phyloP scores from a whole-genome alignment of 441 rosid genomes.

The Corymbia calophylla region DNA sequence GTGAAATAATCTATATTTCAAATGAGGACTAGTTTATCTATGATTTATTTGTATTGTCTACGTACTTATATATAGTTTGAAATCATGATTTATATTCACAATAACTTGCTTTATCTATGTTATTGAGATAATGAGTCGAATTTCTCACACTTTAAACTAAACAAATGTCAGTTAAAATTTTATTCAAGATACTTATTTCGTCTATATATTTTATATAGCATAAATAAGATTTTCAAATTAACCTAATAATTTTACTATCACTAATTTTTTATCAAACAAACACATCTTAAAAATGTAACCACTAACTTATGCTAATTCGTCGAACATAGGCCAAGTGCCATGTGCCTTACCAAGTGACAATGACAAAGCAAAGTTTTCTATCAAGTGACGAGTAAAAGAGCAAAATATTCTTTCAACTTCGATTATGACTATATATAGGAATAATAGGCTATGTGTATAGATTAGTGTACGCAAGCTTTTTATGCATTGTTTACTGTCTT shows the following conservation, averaged over 20 bases:
- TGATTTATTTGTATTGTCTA: background rate
- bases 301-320: too few species aligned
- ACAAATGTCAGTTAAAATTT: background rate
- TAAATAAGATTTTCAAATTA: too few species aligned
- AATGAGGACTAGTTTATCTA: background rate
- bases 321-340: background rate
- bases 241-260: too few species aligned
- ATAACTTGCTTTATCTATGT: background rate
- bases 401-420: too few species aligned
- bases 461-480: fast-evolving
- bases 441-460: too few species aligned
- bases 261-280: too few species aligned
- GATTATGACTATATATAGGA: background rate
- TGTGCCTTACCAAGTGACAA: background rate
- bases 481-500: background rate
- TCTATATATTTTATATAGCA: too few species aligned
- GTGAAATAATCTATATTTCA: too few species aligned
- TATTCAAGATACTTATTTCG: background rate
- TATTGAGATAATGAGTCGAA: background rate
- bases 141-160: too few species aligned
- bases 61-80: background rate
- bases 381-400: background rate
- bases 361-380: background rate
- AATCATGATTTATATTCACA: background rate
- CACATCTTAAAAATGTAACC: too few species aligned